These are phyloP conservation scores for Lactarius hengduanensis DNA, from an alignment of 768 basidiomycete genomes.

Conservation along the genomic window DNA sequence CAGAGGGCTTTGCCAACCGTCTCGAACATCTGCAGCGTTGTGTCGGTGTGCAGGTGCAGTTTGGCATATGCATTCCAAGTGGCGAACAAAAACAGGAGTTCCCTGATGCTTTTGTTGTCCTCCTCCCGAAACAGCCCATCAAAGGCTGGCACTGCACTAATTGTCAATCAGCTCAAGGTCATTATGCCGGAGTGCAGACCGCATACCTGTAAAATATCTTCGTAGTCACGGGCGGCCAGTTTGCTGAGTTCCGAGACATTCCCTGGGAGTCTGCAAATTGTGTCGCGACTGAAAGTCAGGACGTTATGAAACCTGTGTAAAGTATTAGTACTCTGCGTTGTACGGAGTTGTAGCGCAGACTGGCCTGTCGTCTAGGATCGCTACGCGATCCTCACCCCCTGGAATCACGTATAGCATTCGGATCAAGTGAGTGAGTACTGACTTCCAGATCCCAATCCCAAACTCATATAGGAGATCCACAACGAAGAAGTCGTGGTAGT, in stretches of 20 bases:
- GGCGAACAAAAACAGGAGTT: conserved; percentile 30
- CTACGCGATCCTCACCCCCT: conserved; percentile 21
- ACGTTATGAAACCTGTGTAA: neutral
- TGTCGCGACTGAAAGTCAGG: neutral
- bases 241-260: neutral
- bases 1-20: neutral
- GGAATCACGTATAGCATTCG: conserved; percentile 32
- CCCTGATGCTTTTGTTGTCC: conserved; percentile 45
- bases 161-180: neutral
- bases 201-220: neutral
- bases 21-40: neutral
- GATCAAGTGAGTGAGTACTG: conserved; percentile 39
- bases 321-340: neutral
- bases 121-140: conserved; percentile 29
- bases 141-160: neutral
- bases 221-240: neutral
- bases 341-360: no score
- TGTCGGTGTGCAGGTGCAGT: neutral
- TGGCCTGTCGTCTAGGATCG: neutral
- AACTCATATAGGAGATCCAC: no score
- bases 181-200: no score
- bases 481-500: conserved; percentile 31
- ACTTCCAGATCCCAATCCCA: conserved; percentile 42
- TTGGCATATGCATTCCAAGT: conserved; percentile 1
- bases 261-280: neutral